Conservation (phyloP, 129 eudicot species). For the Flaveria brownii region DNA sequence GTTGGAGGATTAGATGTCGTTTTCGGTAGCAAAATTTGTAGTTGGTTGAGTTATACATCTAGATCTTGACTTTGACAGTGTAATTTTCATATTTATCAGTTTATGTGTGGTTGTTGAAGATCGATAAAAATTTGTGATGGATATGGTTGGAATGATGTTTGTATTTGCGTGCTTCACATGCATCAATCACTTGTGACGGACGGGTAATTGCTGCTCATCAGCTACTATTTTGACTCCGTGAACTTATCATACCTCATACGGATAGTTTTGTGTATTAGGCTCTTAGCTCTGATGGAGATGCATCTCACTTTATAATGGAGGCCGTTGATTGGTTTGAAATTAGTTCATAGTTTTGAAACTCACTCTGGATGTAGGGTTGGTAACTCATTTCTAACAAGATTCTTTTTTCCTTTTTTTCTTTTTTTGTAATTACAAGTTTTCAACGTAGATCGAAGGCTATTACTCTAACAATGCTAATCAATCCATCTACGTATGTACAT, state of each 20-base stretch:
- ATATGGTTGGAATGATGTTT: not conserved
- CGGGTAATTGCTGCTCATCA: conserved; percentile 10
- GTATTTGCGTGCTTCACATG: not conserved
- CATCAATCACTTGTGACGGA: not conserved
- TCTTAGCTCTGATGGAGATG: no score
- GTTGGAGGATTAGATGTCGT: conserved; percentile 20
- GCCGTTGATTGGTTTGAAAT: no score
- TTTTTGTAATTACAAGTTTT: not conserved
- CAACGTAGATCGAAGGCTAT: not conserved
- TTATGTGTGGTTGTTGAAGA: conserved; percentile 7
- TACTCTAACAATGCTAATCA: not conserved
- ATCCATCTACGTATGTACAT: not conserved
- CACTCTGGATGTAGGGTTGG: not conserved
- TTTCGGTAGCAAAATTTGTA: conserved; percentile 11
- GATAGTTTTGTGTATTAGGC: no score
- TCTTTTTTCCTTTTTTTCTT: no score
- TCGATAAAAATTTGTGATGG: not conserved
- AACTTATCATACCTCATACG: no score
- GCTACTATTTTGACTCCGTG: not conserved
- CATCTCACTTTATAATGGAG: no score
- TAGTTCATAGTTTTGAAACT: no score
- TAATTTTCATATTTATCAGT: not conserved
- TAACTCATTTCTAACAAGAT: not conserved
- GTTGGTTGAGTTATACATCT: not conserved
- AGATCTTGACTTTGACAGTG: conserved; percentile 16